Base-by-base conservation (phyloP, 768 basidiomycete species). In the Pilatotrama ljubarskyi region DNA sequence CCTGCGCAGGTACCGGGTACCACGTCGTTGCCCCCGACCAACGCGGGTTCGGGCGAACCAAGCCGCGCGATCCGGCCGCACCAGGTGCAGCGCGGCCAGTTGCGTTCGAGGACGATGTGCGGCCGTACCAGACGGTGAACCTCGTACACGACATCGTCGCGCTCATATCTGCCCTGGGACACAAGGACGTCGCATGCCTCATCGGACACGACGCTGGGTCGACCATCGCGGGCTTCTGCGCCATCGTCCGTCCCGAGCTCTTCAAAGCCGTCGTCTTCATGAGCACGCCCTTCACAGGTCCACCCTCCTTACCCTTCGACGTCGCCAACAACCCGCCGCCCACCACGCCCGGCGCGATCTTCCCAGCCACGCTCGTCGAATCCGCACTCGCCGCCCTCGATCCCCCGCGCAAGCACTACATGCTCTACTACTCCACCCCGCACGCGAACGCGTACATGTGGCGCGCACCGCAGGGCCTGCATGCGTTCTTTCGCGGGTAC, bases 151-250 rank as follows among this genome's bases (percentile, higher is more conserved):
- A 87, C 62, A 66, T 84, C 49, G 74, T 82, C 32, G 73, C 78
- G 5, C 79, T 87, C 18, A 78, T 83, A 2, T 76, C 76, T 51
- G 75, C 79, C 0, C 76, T 88, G 6, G 83, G 82, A 0, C 78
- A 85, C 66, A 65, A 66, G 2, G 73, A 74, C 2, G 82, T 75
- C 0, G 72, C 76, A 11, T 74, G 81, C n/a, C 73, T 87, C 40
- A 73, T 88, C 1, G 85, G 85, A 0, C 85, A 87, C 67, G 86
- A 87, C 66, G 80, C 80, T 53, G 86, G 86, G 20, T 82, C 86
- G 22, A 6, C 59, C 29, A 72, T 86, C 32, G 84, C 84, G 2
- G 83, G 77, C 6, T 75, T 76, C 68, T 82, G 82, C 61, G 77
- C 84, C 4, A 77, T 83, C 59, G 76, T 81, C 32, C 76, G 81